Conservation (phyloP, 2,329 filamentous ascomycete species). For the Sphaerulina populicola region DNA sequence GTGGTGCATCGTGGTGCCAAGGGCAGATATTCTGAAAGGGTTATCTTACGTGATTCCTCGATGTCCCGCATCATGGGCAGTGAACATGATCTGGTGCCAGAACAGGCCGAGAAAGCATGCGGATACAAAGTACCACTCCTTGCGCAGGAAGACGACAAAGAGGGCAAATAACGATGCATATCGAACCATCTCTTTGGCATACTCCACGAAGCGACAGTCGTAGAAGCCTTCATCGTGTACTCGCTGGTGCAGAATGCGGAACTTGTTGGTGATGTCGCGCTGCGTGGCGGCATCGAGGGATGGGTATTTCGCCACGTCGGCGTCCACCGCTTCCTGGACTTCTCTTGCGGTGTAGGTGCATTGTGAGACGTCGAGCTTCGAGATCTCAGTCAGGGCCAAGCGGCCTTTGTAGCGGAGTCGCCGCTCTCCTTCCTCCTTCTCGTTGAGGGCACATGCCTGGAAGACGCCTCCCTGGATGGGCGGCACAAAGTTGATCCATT, state of each 20-base stretch:
- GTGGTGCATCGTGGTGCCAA: background rate
- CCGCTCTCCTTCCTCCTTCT: slow-evolving; percentile 1
- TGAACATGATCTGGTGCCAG: slow-evolving; percentile 64
- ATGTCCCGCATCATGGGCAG: slow-evolving; percentile 58
- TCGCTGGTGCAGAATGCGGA: slow-evolving; percentile 48
- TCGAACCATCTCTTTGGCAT: slow-evolving; percentile 52
- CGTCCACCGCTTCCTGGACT: slow-evolving; percentile 34
- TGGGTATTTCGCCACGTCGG: slow-evolving; percentile 39
- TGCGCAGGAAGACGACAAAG: slow-evolving; percentile 42
- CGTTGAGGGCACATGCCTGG: slow-evolving; percentile 31
- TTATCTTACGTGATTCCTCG: slow-evolving; percentile 46
- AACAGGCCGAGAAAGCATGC: slow-evolving; percentile 54
- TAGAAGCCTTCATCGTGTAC: slow-evolving; percentile 52
- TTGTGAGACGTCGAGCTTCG: slow-evolving; percentile 16
- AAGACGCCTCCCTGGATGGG: slow-evolving; percentile 84
- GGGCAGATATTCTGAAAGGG: background rate
- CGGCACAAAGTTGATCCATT: slow-evolving; percentile 77
- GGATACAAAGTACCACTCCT: slow-evolving; percentile 51
- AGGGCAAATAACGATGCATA: slow-evolving; percentile 47
- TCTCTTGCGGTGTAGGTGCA: slow-evolving; percentile 31
- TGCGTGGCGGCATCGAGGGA: slow-evolving; percentile 50
- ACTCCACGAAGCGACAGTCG: slow-evolving; percentile 50
- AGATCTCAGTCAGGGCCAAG: slow-evolving; percentile 4
- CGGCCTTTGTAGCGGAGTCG: slow-evolving; percentile 4
- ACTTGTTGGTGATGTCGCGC: slow-evolving; percentile 48